Evolutionary conservation across 2,329 filamentous ascomycete genomes (phyloP).

Genomic region (Neospermospora avenae): DNA sequence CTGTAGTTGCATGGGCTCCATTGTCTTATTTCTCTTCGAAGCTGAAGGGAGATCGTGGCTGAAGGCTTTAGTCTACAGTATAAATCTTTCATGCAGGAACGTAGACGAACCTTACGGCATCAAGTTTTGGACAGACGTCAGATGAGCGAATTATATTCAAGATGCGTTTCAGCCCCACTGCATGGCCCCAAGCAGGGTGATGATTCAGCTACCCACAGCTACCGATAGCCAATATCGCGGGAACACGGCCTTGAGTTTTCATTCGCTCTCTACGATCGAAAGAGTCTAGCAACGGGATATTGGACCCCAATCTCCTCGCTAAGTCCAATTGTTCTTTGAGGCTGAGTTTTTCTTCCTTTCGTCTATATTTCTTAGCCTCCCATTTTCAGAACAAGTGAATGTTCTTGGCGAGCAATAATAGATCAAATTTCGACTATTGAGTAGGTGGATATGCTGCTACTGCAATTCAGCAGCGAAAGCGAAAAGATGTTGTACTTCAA

Average conservation of each 20-base stretch:
- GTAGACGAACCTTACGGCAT: too few relatives aligned
- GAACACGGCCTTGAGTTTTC: background rate
- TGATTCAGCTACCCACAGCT: background rate
- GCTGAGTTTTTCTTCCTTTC: too few relatives aligned
- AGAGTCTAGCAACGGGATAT: background rate
- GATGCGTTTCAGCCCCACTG: background rate
- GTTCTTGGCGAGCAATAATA: too few relatives aligned
- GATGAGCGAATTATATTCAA: background rate
- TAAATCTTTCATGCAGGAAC: background rate
- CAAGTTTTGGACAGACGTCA: background rate
- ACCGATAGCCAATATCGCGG: background rate
- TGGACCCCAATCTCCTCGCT: background rate
- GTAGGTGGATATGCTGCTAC: background rate
- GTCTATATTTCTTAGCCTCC: too few relatives aligned
- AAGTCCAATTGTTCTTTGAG: too few relatives aligned
- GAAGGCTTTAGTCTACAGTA: background rate
- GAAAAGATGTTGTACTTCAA: background rate
- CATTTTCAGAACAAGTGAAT: too few relatives aligned
- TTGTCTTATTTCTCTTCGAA: background rate
- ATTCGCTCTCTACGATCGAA: background rate
- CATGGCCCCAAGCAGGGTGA: background rate
- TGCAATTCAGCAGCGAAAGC: background rate
- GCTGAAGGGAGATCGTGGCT: background rate
- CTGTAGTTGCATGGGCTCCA: background rate
- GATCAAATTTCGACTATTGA: too few relatives aligned